phyloP scores from a whole-genome alignment of 352 stramenopile genomes.

The Lagenidium giganteum region DNA sequence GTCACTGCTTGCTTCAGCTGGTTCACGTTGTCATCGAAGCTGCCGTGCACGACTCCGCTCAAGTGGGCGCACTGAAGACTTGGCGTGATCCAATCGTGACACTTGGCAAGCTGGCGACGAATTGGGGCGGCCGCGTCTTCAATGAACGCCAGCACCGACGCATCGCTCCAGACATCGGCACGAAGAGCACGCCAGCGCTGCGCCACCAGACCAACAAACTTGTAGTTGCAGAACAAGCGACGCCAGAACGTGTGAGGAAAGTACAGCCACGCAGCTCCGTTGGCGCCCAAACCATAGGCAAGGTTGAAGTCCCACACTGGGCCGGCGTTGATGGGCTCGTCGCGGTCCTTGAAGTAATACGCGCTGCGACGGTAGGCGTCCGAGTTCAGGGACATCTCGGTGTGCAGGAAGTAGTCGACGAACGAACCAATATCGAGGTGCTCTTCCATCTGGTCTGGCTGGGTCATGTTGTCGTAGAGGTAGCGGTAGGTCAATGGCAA shows the following conservation, averaged over 20 bases:
- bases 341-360: slow-evolving; percentile 72
- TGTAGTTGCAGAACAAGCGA: slow-evolving; percentile 64
- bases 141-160: slow-evolving; percentile 40
- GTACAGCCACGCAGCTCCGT: slow-evolving; percentile 48
- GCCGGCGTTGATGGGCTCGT: slow-evolving; percentile 55
- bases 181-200: slow-evolving; percentile 53
- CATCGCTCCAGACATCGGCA: slow-evolving; percentile 41
- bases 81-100: slow-evolving; percentile 34
- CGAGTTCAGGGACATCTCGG: slow-evolving; percentile 55
- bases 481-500: slow-evolving; percentile 53
- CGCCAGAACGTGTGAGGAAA: slow-evolving; percentile 54
- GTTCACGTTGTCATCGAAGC: slow-evolving; percentile 31
- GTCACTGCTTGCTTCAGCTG: slow-evolving; percentile 25
- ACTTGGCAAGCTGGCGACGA: slow-evolving; percentile 38
- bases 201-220: slow-evolving; percentile 49
- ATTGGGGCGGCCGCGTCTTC: slow-evolving; percentile 29
- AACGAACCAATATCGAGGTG: slow-evolving; percentile 66
- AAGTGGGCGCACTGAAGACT: slow-evolving; percentile 52
- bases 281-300: slow-evolving; percentile 38
- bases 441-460: slow-evolving; percentile 35
- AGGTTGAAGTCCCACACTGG: slow-evolving; percentile 74
- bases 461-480: slow-evolving; percentile 60
- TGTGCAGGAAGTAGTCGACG: slow-evolving; percentile 68
- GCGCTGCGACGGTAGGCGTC: slow-evolving; percentile 56
- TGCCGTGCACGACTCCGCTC: slow-evolving; percentile 25